Evolutionary conservation across 148 eudicot species (phyloP).

Genomic region (Talinum fruticosum): DNA sequence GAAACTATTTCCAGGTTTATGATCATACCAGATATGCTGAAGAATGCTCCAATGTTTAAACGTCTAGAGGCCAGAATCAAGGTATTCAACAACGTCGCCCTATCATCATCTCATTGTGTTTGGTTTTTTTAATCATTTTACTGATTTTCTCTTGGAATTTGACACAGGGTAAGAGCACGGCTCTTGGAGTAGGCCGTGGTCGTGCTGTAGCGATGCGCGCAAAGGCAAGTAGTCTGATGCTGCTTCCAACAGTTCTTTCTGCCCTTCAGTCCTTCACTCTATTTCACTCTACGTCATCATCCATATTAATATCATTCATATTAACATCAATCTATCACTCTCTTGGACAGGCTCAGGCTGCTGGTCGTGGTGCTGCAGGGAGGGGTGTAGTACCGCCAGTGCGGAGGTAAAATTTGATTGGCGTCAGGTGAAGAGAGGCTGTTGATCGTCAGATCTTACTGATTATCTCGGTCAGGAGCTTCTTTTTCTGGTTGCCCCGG

Average conservation of each 20-base stretch:
- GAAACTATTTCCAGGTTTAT: conserved; percentile 56
- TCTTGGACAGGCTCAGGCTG: not conserved
- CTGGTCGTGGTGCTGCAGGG: not conserved
- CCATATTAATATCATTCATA: too few relatives aligned
- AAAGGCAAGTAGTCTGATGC: conserved; percentile 41
- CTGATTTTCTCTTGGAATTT: conserved; percentile 14
- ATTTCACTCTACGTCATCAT: not conserved
- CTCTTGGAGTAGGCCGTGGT: conserved; percentile 94
- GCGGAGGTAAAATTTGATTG: not conserved
- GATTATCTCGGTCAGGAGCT: too few relatives aligned
- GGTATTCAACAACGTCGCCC: conserved; percentile 34
- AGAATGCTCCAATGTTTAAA: conserved; percentile 99
- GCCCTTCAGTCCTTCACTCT: not conserved
- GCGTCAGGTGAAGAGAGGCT: not conserved
- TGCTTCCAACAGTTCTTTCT: not conserved
- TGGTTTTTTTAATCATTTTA: not conserved
- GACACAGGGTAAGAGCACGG: conserved; percentile 81
- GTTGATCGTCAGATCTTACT: not conserved
- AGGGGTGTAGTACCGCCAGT: not conserved
- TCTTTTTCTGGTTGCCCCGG: too few relatives aligned
- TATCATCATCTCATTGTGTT: not conserved
- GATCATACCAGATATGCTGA: conserved; percentile 98
- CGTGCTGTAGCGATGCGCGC: conserved; percentile 96
- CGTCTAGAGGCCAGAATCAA: conserved; percentile 92
- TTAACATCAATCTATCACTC: not conserved